Conservation (phyloP, 768 basidiomycete genomes). For the Saitozyma podzolica region DNA sequence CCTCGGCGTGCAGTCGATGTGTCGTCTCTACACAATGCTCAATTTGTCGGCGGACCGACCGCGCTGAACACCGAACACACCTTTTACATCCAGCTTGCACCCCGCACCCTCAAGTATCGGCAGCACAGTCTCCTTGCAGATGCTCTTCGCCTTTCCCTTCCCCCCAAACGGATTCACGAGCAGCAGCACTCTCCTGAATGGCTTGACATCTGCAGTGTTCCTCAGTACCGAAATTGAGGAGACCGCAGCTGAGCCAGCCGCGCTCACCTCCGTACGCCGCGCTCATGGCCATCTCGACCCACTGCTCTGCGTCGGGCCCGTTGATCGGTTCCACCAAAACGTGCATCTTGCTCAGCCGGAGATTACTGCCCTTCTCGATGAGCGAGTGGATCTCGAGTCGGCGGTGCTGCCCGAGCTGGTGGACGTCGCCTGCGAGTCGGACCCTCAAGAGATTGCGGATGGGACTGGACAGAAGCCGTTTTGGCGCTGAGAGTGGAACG, state of each 20-base stretch:
- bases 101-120: slow-evolving; percentile 51
- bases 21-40: slow-evolving; percentile 38
- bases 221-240: background rate
- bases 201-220: slow-evolving; percentile 26
- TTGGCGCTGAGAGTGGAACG: slow-evolving; percentile 29
- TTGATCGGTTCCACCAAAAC: slow-evolving; percentile 42
- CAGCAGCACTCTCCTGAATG: slow-evolving; percentile 36
- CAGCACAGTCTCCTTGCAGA: slow-evolving; percentile 40
- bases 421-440: slow-evolving; percentile 7
- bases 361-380: slow-evolving; percentile 13
- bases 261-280: slow-evolving; percentile 30
- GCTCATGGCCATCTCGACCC: slow-evolving; percentile 31
- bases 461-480: slow-evolving; percentile 30
- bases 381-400: slow-evolving; percentile 35
- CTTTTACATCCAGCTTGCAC: slow-evolving; percentile 38
- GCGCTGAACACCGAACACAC: slow-evolving; percentile 22
- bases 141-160: slow-evolving; percentile 45
- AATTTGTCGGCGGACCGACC: slow-evolving; percentile 2
- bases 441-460: slow-evolving; percentile 31
- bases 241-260: no score
- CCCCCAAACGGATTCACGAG: slow-evolving; percentile 53
- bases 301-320: slow-evolving; percentile 35
- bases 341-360: slow-evolving; percentile 34
- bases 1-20: slow-evolving; percentile 48
- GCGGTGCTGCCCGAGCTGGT: slow-evolving; percentile 13